Conservation (phyloP, 345 rosid species). For the Eucalyptus cloeziana region DNA sequence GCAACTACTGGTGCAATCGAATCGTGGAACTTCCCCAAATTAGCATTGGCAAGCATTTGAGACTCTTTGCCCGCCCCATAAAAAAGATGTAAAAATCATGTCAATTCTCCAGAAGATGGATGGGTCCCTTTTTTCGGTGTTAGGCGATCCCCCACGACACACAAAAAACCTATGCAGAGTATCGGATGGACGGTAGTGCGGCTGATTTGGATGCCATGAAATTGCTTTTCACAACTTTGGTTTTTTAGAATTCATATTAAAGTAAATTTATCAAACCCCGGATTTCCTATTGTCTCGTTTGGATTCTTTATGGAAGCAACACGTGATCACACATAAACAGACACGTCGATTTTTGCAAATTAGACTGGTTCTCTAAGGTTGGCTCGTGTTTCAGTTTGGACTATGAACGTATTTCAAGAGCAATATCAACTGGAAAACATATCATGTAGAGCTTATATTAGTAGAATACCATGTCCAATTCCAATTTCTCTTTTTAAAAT, state of each 20-base stretch:
- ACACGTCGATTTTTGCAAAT: not conserved
- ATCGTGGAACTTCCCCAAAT: not conserved
- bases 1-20: not conserved
- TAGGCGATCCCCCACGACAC: not conserved
- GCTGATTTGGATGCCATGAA: not conserved
- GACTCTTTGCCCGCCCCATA: not conserved
- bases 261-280: not conserved
- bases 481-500: not conserved
- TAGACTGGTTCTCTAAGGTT: not conserved
- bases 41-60: not conserved
- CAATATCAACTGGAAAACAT: not conserved
- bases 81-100: not conserved
- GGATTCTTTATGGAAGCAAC: not conserved
- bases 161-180: not conserved
- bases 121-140: not conserved
- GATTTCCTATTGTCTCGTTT: not conserved
- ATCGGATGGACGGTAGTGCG: not conserved
- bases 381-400: not conserved
- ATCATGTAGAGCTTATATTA: not conserved
- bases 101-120: not conserved
- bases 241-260: not conserved
- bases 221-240: not conserved
- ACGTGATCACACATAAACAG: not conserved
- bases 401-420: not conserved
- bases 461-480: not conserved